Evolutionary conservation across 2,329 filamentous ascomycete genomes (phyloP).

Genomic region (Aureobasidium sp.): DNA sequence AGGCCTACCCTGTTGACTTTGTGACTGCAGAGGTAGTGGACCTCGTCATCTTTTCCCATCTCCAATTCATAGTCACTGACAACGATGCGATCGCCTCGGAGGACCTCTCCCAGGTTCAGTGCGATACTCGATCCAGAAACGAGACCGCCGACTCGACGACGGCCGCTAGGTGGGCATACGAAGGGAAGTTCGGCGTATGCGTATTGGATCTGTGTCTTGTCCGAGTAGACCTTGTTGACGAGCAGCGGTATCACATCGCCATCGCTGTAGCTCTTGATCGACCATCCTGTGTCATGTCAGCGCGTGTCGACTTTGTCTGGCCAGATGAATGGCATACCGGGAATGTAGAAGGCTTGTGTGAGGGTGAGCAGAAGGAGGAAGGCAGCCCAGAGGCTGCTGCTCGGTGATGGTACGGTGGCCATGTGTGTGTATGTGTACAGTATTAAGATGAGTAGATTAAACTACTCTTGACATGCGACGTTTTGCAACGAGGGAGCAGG

Average conservation of each 20-base stretch:
- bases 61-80: conserved; percentile 74
- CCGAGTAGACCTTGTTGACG: conserved; percentile 86
- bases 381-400: conserved; percentile 39
- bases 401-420: conserved; percentile 33
- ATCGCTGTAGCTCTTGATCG: conserved; percentile 69
- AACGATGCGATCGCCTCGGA: conserved; percentile 78
- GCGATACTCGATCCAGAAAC: conserved; percentile 70
- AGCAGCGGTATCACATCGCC: conserved; percentile 74
- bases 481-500: background rate
- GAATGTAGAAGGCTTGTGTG: conserved; percentile 71
- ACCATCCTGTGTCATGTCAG: conserved; percentile 55
- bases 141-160: conserved; percentile 56
- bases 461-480: conserved; percentile 1
- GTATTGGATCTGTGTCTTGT: conserved; percentile 84
- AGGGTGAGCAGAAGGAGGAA: conserved; percentile 41
- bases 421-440: conserved; percentile 20
- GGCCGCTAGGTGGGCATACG: conserved; percentile 69
- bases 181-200: conserved; percentile 85
- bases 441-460: background rate
- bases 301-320: background rate
- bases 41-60: conserved; percentile 69
- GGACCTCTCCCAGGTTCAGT: conserved; percentile 77
- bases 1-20: conserved; percentile 58
- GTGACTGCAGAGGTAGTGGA: conserved; percentile 62
- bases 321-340: conserved; percentile 48